Evolutionary conservation across 805 yeast genomes (phyloP), one percentile per base, ranked within the genome.

Genomic region (Candida railenensis): DNA sequence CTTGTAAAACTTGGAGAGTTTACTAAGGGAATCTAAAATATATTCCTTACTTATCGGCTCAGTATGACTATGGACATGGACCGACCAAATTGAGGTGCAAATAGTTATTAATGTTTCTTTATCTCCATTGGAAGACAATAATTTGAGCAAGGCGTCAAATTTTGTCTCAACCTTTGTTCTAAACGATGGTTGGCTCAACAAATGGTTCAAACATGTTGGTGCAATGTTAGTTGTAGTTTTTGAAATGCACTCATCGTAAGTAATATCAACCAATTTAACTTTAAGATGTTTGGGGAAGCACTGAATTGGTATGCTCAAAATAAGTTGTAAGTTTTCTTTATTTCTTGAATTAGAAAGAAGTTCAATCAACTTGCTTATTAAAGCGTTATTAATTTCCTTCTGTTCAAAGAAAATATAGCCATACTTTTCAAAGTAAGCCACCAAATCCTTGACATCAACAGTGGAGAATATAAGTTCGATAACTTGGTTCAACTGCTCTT

Each of bases 101-200:
- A 38, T 38, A 7, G 19, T 5, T 7, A 15, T 4, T 30, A 44
- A 19, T 4, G 34, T 18, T 12, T 21, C 2, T 22, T 30, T 14
- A 11, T 36, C 47, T 11, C 56, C 51, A 0, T 47, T 51, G 1
- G 50, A n/a, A 1, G 48, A 42, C 4, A 64, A 45, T 4, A 66
- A 21, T 3, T 41, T 43, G 4, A 59, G 50, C 2, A 71, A 44
- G 0, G 44, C 40, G 1, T 54, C 41, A 25, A 70, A 53, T 38
- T 78, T 68, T 0, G 64, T 57, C 57, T 85, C 91, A 11, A 84
- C 52, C 1, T 55, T 53, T 0, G 88, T 76, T 53, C 67, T 78
- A 55, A 72, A 78, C 0, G 86, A 77, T 4, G 88, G 87, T 8
- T 74, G 68, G 8, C 58, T 54, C 22, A 82, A 58, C 11, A 82